Conservation (phyloP, 148 eudicot genomes). For the Talinum fruticosum region DNA sequence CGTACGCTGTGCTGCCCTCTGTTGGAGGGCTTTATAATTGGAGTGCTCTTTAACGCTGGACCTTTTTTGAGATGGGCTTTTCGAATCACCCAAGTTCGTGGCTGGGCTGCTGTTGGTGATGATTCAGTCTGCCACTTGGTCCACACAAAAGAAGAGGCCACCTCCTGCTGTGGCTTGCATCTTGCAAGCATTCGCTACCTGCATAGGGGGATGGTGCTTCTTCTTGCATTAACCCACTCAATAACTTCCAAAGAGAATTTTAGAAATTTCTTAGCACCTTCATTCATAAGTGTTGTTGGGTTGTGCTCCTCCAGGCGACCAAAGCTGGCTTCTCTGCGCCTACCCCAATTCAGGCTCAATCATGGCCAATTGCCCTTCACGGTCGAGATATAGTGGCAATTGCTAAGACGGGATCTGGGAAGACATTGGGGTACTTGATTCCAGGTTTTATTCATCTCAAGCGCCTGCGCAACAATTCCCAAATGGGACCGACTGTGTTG, state of each 20-base stretch:
- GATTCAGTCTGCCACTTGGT: constrained; percentile 87
- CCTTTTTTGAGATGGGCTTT: constrained; percentile 74
- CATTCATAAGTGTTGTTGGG: constrained; percentile 34
- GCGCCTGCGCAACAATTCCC: constrained; percentile 55
- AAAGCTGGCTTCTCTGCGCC: constrained; percentile 85
- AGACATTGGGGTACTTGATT: constrained; percentile 80
- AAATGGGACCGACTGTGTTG: constrained; percentile 86
- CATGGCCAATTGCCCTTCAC: constrained; percentile 88
- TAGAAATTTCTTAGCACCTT: constrained; percentile 22
- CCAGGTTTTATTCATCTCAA: constrained; percentile 85
- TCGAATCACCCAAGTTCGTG: constrained; percentile 64
- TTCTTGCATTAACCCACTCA: constrained; percentile 48
- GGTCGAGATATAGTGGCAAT: constrained; percentile 79
- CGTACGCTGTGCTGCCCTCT: constrained; percentile 93
- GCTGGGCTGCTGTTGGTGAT: constrained; percentile 65
- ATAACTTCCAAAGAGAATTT: constrained; percentile 30
- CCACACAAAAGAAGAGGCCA: constrained; percentile 66
- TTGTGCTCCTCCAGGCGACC: constrained; percentile 62
- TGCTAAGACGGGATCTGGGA: constrained; percentile 93
- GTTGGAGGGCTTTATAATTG: constrained; percentile 61
- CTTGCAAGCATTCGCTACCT: constrained; percentile 58
- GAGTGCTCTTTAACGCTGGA: constrained; percentile 62
- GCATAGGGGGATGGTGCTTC: constrained; percentile 69
- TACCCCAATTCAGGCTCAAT: constrained; percentile 91
- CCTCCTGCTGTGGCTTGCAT: constrained; percentile 76